Evolutionary conservation across 371 early-diverging fungal species (phyloP).

Genomic region (Rhizopus sp.): DNA sequence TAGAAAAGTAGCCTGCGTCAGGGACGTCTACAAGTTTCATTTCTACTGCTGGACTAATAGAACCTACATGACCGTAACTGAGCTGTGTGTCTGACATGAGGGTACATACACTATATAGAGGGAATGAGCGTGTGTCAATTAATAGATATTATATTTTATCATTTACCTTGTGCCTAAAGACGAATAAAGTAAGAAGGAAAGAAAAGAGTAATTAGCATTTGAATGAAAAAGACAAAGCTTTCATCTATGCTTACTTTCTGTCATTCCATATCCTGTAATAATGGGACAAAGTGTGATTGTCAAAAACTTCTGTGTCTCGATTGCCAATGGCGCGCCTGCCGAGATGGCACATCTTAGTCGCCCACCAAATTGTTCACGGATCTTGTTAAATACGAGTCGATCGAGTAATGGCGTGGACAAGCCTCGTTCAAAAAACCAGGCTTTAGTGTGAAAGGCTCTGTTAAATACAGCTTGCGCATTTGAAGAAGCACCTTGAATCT

Average conservation of each 20-base stretch:
- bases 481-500: constrained; percentile 65
- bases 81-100: constrained; percentile 67
- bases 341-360: constrained; percentile 84
- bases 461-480: constrained; percentile 74
- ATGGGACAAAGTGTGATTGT: constrained; percentile 82
- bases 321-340: constrained; percentile 94
- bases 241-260: constrained; percentile 40
- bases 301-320: constrained; percentile 86
- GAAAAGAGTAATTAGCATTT: too few species aligned
- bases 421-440: constrained; percentile 64
- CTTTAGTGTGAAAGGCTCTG: constrained; percentile 75
- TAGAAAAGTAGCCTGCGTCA: constrained; percentile 77
- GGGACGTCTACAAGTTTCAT: constrained; percentile 92
- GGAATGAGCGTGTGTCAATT: constrained; percentile 20
- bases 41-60: constrained; percentile 81
- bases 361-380: constrained; percentile 92
- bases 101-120: constrained; percentile 54
- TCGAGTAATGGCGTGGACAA: constrained; percentile 80
- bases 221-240: background rate
- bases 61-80: constrained; percentile 75
- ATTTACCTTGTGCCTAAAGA: too few species aligned
- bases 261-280: constrained; percentile 90
- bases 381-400: constrained; percentile 85
- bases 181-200: too few species aligned
- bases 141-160: background rate